Evolutionary conservation across 352 stramenopile genomes (phyloP), one percentile per base, ranked within the genome.

Genomic region (Globisporangium barbulae): DNA sequence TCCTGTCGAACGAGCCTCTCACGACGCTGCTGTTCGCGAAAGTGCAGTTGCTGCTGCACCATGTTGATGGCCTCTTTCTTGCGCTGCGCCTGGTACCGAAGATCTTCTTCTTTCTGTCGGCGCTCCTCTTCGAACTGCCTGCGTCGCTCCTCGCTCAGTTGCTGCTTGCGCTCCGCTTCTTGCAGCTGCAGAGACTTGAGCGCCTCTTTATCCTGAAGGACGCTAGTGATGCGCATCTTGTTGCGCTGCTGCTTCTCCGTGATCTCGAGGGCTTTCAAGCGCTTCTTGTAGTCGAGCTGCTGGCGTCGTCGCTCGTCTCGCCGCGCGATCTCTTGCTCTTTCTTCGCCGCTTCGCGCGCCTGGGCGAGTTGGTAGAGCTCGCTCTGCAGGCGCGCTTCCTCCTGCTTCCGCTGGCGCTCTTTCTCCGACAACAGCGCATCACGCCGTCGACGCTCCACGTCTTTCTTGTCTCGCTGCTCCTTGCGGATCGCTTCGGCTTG

Each of bases 21-120:
- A 12, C 81, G 77, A 2, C 81, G 78, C 31, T 86, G 61, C 33
- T 87, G 62, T 50, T 91, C 85, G 7, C 77, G 78, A 7, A 72
- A n/a, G 2, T 80, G 63, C 7, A 90, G 70, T 28, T 94, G 83
- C 7, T 64, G 74, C 48, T 91, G 85, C 3, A 88, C 82, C 25
- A 63, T 61, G 22, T 90, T 74, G 21, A 91, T 91, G 17, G 67
- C 63, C 31, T 91, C 79, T 61, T 89, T 85, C 53, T 89, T 90
- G 25, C 69, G 76, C 2, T 73, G 63, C 13, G 69, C 73, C 45
- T 86, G 71, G 4, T 73, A 47, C 19, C 81, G 72, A 0, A 84
- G 64, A 30, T 89, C 79, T 9, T 81, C 70, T 42, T 93, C 83
- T 55, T 71, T 72, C 41, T 66, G 45, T 22, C 53, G 72, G 1